Base-by-base conservation (phyloP, 768 basidiomycete species). In the Lactarius pseudohatsudake region DNA sequence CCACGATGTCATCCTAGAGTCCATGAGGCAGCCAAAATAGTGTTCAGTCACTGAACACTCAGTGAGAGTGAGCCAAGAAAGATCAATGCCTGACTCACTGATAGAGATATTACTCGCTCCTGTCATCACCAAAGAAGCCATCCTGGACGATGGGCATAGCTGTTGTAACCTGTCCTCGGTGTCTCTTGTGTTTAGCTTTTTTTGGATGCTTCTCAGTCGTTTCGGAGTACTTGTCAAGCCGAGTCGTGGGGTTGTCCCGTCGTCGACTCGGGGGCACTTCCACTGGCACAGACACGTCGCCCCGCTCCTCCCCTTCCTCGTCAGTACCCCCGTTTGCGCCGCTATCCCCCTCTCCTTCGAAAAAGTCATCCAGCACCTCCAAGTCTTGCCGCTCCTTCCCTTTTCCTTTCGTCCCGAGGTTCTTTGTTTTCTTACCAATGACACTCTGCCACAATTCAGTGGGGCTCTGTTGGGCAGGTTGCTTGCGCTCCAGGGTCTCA, bases 401-500 rank as follows among this genome's bases (percentile, higher is more conserved):
- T n/a, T 59, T 50, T 57, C 36, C 53, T 26, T 43, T 63, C 40
- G 36, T 56, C 45, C 26, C 36, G 32, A 34, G 26, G 32, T 32
- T 7, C 32, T 32, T 32, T 32, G 32, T 7, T 32, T 20, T 38
- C 34, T 58, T 57, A 57, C 45, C 45, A 20, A 47, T 40, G 4
- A 26, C 6, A 13, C 38, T 26, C 20, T 62, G 47, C 60, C 64
- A 59, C 10, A 15, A 47, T 60, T 32, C 38, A 16, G 53, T 15
- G 15, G 10, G 7, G 47, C 30, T 13, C 15, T 30, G 30, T 62
- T 10, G 60, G 15, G 16, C 15, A 26, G 36, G 38, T 54, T 50
- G 20, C 56, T 60, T n/a, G 53, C 61, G 28, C 13, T 68, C 67
- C 67, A 65, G 32, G 28, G 73, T 70, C 72, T 94, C 92, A 10